Percentiles rank a stretch among this genome's conserved stretches.
These are phyloP conservation scores for Funneliformis mosseae DNA, from an alignment of 192 early-diverging fungal species.

Conservation along the genomic window DNA sequence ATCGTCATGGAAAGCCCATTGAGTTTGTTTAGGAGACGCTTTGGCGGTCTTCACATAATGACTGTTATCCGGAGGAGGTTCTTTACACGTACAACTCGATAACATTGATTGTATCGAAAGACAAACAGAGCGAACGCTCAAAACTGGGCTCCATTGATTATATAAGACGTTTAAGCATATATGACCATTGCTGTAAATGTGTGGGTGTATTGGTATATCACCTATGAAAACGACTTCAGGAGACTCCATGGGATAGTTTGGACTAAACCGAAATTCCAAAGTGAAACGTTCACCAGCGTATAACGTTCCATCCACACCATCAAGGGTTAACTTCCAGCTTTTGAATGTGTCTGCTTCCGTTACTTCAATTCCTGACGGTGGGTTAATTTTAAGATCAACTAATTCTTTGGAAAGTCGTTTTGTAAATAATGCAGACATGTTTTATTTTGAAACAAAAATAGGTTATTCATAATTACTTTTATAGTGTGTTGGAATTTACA, in stretches of 20 bases:
- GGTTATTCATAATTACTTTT: background rate
- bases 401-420: slow-evolving; percentile 54
- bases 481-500: background rate
- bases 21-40: slow-evolving; percentile 59
- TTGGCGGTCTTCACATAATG: slow-evolving; percentile 56
- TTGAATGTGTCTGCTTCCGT: slow-evolving; percentile 58
- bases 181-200: slow-evolving; percentile 92
- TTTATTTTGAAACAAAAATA: background rate
- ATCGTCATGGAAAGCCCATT: slow-evolving; percentile 61
- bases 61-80: slow-evolving; percentile 60
- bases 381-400: slow-evolving; percentile 54
- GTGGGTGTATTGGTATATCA: slow-evolving; percentile 70
- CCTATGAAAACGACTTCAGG: slow-evolving; percentile 65
- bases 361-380: slow-evolving; percentile 54
- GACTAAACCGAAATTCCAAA: slow-evolving; percentile 71
- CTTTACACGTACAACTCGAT: slow-evolving; percentile 69
- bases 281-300: slow-evolving; percentile 58
- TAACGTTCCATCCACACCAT: slow-evolving; percentile 66
- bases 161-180: slow-evolving; percentile 97
- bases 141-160: slow-evolving; percentile 90
- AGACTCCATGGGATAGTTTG: slow-evolving; percentile 73
- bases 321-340: slow-evolving; percentile 67
- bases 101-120: slow-evolving; percentile 92
- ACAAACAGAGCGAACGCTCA: slow-evolving; percentile 88
- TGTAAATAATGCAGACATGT: slow-evolving; percentile 41